Conservation (phyloP, 768 basidiomycete species). For the Russula vinacea region DNA sequence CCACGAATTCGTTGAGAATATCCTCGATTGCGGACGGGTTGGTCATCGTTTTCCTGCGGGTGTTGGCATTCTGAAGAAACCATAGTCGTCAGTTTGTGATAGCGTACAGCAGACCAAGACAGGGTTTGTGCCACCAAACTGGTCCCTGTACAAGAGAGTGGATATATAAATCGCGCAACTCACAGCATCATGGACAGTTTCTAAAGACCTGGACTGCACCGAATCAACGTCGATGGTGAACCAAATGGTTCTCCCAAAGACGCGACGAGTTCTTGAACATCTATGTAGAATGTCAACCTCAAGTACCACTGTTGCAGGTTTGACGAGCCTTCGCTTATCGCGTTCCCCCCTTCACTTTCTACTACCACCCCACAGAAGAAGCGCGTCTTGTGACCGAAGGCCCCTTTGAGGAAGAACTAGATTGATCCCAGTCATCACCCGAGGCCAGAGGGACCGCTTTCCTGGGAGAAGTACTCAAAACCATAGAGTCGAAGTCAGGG, state of each 20-base stretch:
- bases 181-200: slow-evolving; percentile 37
- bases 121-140: background rate
- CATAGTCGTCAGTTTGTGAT: background rate
- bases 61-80: slow-evolving; percentile 27
- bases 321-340: slow-evolving; percentile 61
- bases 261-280: slow-evolving; percentile 47
- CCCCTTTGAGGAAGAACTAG: slow-evolving; percentile 36
- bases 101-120: background rate
- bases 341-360: slow-evolving; percentile 70
- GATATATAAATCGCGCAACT: slow-evolving; percentile 18
- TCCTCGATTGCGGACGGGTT: slow-evolving; percentile 65
- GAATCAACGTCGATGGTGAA: slow-evolving; percentile 45
- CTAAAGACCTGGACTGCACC: slow-evolving; percentile 42
- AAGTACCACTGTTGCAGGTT: background rate
- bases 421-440: slow-evolving; percentile 53
- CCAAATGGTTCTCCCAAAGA: slow-evolving; percentile 69
- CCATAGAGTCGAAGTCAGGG: slow-evolving; percentile 42
- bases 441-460: slow-evolving; percentile 71
- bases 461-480: slow-evolving; percentile 64
- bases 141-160: background rate
- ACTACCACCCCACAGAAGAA: slow-evolving; percentile 87
- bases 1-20: slow-evolving; percentile 80
- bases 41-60: slow-evolving; percentile 56
- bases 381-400: slow-evolving; percentile 66
- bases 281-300: slow-evolving; percentile 5